These are phyloP conservation scores for Paracamarosporium sp. DNA, from an alignment of 2,329 filamentous ascomycete genomes.

Conservation along the genomic window DNA sequence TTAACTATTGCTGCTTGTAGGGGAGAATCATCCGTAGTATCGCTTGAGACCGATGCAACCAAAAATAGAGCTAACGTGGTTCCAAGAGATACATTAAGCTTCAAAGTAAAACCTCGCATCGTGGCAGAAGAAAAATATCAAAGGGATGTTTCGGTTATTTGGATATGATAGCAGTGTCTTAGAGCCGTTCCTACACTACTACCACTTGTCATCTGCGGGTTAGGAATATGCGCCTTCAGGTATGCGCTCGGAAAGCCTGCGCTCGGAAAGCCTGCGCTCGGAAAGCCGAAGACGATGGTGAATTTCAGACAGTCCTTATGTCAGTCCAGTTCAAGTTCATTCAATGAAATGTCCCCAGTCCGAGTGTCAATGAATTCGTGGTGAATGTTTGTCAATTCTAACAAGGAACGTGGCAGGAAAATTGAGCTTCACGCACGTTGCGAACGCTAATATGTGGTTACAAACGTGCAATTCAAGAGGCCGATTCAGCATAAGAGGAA, in stretches of 20 bases:
- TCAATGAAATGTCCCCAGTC: background rate
- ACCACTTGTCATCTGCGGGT: background rate
- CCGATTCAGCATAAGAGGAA: background rate
- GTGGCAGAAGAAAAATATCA: background rate
- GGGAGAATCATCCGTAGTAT: background rate
- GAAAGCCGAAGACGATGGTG: no score
- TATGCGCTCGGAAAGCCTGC: no score
- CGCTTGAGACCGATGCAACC: constrained; percentile 13
- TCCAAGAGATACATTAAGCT: background rate
- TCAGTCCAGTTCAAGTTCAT: background rate
- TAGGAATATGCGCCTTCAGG: background rate
- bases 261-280: no score
- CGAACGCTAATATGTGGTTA: no score
- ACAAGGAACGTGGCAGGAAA: background rate
- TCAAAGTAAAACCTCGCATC: background rate
- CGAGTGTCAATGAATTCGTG: background rate
- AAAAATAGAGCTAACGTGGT: background rate
- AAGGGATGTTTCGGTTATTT: background rate
- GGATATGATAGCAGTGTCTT: background rate
- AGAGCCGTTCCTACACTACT: background rate
- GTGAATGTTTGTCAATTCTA: background rate
- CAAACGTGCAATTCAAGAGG: no score
- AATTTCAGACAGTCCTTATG: no score
- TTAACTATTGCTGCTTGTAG: background rate
- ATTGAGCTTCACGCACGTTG: background rate